A percentile compares a stretch with the other conserved stretches of the same genome.
Evolutionary conservation across 1,284 basidiomycete species (phyloP).

Genomic region (Amylostereum areolatum): DNA sequence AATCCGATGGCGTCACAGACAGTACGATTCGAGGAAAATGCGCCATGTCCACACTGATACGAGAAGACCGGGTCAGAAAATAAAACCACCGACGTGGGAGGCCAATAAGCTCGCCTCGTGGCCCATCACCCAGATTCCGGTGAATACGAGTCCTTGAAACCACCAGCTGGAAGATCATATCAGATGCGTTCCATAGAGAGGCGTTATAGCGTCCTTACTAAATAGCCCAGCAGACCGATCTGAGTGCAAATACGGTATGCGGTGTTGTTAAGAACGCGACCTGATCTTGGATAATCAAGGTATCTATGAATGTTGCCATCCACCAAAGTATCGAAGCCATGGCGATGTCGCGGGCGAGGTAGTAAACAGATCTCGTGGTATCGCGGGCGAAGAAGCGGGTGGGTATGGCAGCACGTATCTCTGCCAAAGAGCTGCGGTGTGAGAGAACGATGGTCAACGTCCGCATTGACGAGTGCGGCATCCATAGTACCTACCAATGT

Average conservation of each 20-base stretch:
- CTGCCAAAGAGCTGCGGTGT: conserved; percentile 8
- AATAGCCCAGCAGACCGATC: conserved; percentile 32
- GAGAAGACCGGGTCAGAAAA: background rate
- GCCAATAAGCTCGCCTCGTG: conserved; percentile 36
- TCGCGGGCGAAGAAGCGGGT: conserved; percentile 37
- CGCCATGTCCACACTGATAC: no score
- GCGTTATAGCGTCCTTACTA: conserved; percentile 29
- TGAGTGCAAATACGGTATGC: conserved; percentile 26
- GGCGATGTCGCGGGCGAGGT: conserved; percentile 20
- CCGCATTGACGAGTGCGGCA: no score
- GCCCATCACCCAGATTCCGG: conserved; percentile 59
- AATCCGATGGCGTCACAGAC: no score
- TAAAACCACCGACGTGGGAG: no score
- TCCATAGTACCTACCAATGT: background rate
- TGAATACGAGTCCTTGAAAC: conserved; percentile 56
- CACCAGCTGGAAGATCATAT: conserved; percentile 38
- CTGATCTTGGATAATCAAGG: background rate
- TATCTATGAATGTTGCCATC: background rate
- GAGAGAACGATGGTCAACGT: no score
- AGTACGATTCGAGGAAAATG: no score
- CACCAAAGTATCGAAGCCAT: background rate
- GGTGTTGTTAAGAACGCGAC: conserved; percentile 10
- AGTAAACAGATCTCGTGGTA: conserved; percentile 30
- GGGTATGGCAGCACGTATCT: conserved; percentile 51
- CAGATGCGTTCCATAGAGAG: background rate